phyloP scores from a whole-genome alignment of 225 moss, liverwort and hornwort species.

The Pleurozium schreberi region DNA sequence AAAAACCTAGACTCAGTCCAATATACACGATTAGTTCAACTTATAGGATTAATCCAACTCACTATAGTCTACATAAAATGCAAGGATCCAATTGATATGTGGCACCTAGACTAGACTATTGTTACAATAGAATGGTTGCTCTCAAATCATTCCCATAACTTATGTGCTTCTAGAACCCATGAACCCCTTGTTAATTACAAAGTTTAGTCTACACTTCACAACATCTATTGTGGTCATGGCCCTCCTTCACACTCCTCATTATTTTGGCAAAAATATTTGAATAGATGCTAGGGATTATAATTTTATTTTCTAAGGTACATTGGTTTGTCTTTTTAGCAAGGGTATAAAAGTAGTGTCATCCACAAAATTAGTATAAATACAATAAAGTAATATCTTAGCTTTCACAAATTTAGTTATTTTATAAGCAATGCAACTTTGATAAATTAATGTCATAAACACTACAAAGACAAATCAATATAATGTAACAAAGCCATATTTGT shows the following conservation, averaged over 20 bases:
- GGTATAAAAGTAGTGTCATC: not conserved
- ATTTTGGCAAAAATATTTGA: not conserved
- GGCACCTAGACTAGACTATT: not conserved
- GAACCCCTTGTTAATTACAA: not conserved
- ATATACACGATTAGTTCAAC: not conserved
- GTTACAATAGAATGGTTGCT: not conserved
- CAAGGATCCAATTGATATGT: not conserved
- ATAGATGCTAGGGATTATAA: rapidly evolving
- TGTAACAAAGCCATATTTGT: too few relatives aligned
- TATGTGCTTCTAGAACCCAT: not conserved
- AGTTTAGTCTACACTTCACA: not conserved
- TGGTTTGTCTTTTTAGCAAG: not conserved
- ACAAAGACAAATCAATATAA: not conserved
- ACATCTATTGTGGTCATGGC: not conserved
- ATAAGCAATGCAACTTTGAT: not conserved
- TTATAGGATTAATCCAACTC: not conserved
- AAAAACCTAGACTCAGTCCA: not conserved
- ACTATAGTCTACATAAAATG: not conserved
- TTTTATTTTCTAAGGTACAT: not conserved
- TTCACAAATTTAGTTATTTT: not conserved
- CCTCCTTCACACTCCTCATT: rapidly evolving
- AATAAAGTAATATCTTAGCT: not conserved
- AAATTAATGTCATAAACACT: not conserved
- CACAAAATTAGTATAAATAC: not conserved
- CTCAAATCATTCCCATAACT: not conserved